Evolutionary conservation across 495 filamentous ascomycete genomes (phyloP).

Genomic region (Penicillium samsonianum): DNA sequence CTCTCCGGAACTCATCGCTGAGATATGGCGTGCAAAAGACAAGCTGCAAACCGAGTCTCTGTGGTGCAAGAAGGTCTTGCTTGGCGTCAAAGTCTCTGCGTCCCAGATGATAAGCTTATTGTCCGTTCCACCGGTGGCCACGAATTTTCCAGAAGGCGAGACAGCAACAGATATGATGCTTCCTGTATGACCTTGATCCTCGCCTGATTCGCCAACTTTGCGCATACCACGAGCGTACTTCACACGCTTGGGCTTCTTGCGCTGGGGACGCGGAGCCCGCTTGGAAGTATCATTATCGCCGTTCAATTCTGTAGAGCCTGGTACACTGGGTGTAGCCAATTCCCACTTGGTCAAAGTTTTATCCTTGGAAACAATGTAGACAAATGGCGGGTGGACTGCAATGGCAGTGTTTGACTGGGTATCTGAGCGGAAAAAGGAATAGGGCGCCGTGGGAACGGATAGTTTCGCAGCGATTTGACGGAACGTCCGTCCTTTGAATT

Average conservation of each 20-base stretch:
- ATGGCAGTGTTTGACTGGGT: conserved; percentile 76
- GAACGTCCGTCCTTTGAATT: conserved; percentile 88
- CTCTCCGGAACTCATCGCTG: conserved; percentile 58
- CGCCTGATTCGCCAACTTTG: conserved; percentile 59
- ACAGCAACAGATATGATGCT: conserved; percentile 81
- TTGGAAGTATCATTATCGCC: conserved; percentile 58
- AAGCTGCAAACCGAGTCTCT: conserved; percentile 82
- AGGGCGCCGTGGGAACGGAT: conserved; percentile 59
- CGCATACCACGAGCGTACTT: conserved; percentile 64
- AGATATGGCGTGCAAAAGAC: conserved; percentile 79
- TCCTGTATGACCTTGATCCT: conserved; percentile 72
- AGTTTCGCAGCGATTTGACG: conserved; percentile 71
- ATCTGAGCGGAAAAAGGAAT: conserved; percentile 74
- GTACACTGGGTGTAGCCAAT: conserved; percentile 48
- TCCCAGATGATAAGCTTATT: conserved; percentile 84
- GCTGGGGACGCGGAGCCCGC: conserved; percentile 62
- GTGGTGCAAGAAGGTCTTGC: conserved; percentile 88
- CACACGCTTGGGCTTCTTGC: conserved; percentile 70
- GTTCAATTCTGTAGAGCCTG: conserved; percentile 40
- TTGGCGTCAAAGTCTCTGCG: conserved; percentile 69
- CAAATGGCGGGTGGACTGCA: conserved; percentile 73
- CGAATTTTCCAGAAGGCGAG: conserved; percentile 82
- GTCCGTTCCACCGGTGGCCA: conserved; percentile 87
- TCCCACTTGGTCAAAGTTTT: conserved; percentile 84
- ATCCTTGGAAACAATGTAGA: conserved; percentile 88